Evolutionary conservation across 2,329 filamentous ascomycete genomes (phyloP), one percentile per base, ranked within the genome.

Genomic region (Ceratocystiopsis brevicomis): DNA sequence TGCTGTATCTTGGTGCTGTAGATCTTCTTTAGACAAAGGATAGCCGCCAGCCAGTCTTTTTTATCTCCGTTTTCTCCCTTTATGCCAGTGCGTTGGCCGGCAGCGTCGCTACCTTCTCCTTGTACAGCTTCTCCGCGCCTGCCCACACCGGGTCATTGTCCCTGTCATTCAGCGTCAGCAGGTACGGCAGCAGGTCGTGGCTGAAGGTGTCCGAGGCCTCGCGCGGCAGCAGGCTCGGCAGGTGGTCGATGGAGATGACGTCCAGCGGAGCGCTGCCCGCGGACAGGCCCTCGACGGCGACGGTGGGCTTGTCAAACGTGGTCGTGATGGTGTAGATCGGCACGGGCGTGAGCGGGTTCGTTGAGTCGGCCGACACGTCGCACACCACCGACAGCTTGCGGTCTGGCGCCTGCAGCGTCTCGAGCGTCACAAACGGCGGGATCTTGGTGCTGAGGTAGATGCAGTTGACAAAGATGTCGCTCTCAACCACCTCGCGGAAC

Each of bases 241-340:
- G 68, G 57, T 92, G 84, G 60, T 92, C 83, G 54, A 92, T 90
- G 58, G 76, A 81, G 61, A 95, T 93, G 52, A 95, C 82, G 40
- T 73, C 78, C 45, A 94, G 63, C 9, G 72, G 69, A 1, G 75
- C 71, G 43, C 65, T 63, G 44, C 65, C 57, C 13, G 33, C 33
- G 60, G 41, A 9, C 16, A 34, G 17, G 21, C 38, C 68, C 54
- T 64, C 73, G 50, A 68, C 81, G 1, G 77, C 71, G 0, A 93
- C 78, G 1, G 85, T 94, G n/a, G 87, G 88, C 57, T 82, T 76
- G 57, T 77, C 74, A 57, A 95, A 95, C 18, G 85, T 90, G 40
- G 82, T 94, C 60, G 83, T 82, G 57, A 81, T 75, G 51, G 70
- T 69, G 67, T 93, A 94, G 56, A 94, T 78, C 19, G 86, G 86